Base-by-base conservation (phyloP, 352 stramenopile genomes). In the Pythium aquatile region DNA sequence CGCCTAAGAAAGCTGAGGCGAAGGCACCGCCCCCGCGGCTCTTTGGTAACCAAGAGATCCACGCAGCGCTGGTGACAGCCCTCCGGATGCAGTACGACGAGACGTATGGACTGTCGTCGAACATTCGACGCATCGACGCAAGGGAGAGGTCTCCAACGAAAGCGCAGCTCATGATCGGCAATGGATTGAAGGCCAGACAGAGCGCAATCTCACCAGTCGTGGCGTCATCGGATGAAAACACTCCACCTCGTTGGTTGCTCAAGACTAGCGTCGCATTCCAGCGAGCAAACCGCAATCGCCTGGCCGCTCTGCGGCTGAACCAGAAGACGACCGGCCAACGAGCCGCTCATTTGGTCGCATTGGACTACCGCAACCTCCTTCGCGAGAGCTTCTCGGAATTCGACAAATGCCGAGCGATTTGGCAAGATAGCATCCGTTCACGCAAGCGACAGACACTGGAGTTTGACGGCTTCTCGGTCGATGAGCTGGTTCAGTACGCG, bases 81-180 rank as follows among this genome's bases (percentile, higher is more conserved):
- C 58, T 91, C 14, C 72, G 81, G 24, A 66, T 76, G 8, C 79
- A 88, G 63, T 83, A 79, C 20, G 78, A 90, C 54, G 79, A 88
- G 51, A 90, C 81, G 4, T 90, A 87, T 61, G 81, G 81, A 1
- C 55, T 85, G 17, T 80, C 80, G 26, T 73, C 74, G 1, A 66
- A 33, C 32, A 69, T 76, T 4, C 75, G 76, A 14, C 59, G 44
- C 28, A 30, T 82, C 2, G 62, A 55, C 13, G 65, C 53, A 13
- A 61, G 30, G 11, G 40, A 24, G 10, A 17, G 55, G 30, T 74
- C 58, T 11, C 62, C 62, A 9, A 37, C 32, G 9, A 62, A 64
- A 28, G 61, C 42, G 1, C 58, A 59, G 3, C 40, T 66, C 24
- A 17, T 65, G 9, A 37, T 59, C 17, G 32, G 17, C 37, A 59